Percentiles rank a stretch among this genome's conserved stretches.
Conservation (phyloP, 345 rosid genomes). For the Eucalyptus albens region DNA sequence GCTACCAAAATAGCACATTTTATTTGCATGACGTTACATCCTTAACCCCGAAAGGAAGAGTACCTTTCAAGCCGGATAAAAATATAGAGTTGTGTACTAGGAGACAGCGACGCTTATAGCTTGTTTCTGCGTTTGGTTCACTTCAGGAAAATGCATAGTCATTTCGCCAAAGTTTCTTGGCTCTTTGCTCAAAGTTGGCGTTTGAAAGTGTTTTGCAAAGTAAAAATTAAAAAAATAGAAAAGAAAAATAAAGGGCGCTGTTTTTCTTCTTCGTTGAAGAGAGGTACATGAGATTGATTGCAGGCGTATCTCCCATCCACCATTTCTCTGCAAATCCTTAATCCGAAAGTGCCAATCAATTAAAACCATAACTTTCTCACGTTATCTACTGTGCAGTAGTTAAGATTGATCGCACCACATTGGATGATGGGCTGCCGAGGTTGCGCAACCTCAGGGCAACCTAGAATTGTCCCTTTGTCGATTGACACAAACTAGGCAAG, state of each 20-base stretch:
- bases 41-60: background rate
- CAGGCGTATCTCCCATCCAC: background rate
- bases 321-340: background rate
- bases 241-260: background rate
- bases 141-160: background rate
- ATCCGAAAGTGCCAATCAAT: background rate
- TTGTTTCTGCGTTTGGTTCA: background rate
- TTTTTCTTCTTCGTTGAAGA: background rate
- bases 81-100: too few relatives aligned
- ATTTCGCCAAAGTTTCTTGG: background rate
- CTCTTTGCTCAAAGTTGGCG: background rate
- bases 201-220: background rate
- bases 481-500: background rate
- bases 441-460: background rate
- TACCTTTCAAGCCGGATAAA: background rate
- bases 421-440: background rate
- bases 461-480: background rate
- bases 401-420: background rate
- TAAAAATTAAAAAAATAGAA: too few relatives aligned
- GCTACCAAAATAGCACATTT: background rate
- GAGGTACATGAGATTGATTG: background rate
- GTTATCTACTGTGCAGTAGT: background rate
- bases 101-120: background rate
- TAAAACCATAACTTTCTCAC: background rate
- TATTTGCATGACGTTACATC: background rate